These are phyloP conservation scores for Leucoagaricus sp. DNA, from an alignment of 1,284 basidiomycete genomes.

Conservation along the genomic window DNA sequence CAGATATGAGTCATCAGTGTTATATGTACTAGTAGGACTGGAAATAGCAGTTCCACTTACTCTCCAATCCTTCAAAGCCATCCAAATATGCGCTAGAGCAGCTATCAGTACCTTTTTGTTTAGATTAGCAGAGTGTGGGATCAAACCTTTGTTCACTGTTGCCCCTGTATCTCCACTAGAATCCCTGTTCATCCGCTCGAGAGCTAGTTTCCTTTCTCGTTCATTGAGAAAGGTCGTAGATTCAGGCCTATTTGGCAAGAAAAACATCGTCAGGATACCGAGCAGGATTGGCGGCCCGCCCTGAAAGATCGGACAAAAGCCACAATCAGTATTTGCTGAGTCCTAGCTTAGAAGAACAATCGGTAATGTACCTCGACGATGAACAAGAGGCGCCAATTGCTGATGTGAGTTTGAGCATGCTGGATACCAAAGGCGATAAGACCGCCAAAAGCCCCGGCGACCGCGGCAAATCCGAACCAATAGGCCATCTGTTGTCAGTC, in stretches of 20 bases:
- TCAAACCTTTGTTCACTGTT: conserved; percentile 62
- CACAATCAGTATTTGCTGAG: not conserved
- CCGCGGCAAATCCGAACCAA: conserved; percentile 80
- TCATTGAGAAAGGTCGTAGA: conserved; percentile 71
- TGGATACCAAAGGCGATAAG: conserved; percentile 74
- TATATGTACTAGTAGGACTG: not conserved
- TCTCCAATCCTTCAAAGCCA: conserved; percentile 75
- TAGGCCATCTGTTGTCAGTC: conserved; percentile 51
- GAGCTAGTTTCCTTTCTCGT: conserved; percentile 70
- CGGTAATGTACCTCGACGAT: conserved; percentile 64
- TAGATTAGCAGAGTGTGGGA: not conserved
- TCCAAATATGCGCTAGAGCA: conserved; percentile 54
- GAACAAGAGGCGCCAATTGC: conserved; percentile 72
- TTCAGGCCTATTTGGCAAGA: conserved; percentile 80
- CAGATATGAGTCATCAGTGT: not conserved
- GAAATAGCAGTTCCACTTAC: conserved; percentile 35
- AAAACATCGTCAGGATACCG: conserved; percentile 62
- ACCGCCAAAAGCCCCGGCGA: conserved; percentile 78
- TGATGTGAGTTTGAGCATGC: conserved; percentile 49
- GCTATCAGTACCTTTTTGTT: conserved; percentile 4
- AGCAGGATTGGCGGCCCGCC: conserved; percentile 70
- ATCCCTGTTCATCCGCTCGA: conserved; percentile 75
- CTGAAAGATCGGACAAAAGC: conserved; percentile 27
- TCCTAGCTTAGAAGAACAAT: conserved; percentile 11
- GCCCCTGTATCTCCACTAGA: conserved; percentile 68